phyloP scores from a whole-genome alignment of 176 grass and related monocot species.

The Ampelocalamus luodianensis region DNA sequence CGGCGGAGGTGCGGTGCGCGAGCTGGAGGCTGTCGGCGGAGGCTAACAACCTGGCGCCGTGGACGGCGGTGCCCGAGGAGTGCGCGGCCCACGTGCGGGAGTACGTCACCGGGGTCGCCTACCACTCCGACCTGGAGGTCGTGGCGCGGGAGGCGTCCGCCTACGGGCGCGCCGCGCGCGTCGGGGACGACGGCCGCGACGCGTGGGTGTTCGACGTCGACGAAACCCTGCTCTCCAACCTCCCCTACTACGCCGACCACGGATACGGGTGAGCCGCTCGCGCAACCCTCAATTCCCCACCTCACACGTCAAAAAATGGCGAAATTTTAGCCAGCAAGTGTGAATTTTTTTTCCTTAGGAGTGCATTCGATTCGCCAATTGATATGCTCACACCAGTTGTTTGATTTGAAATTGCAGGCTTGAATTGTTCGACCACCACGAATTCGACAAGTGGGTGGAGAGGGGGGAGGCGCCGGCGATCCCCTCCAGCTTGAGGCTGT shows the following conservation, averaged over 20 bases:
- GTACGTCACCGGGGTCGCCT: conserved; percentile 65
- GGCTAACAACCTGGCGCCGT: conserved; percentile 68
- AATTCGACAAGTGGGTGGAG: conserved; percentile 82
- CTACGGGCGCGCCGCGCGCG: conserved; percentile 41
- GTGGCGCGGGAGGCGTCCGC: conserved; percentile 63
- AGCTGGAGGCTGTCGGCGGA: conserved; percentile 72
- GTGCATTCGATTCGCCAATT: neutral
- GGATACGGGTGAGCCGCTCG: conserved; percentile 52
- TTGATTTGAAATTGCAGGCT: conserved; percentile 41
- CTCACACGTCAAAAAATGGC: neutral
- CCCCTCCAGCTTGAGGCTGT: conserved; percentile 64
- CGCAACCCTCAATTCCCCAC: neutral
- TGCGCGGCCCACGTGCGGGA: conserved; percentile 56
- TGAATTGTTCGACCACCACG: conserved; percentile 56
- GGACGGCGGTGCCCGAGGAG: conserved; percentile 37
- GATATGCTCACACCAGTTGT: neutral
- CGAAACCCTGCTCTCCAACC: conserved; percentile 83
- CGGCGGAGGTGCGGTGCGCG: conserved; percentile 48
- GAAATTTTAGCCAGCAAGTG: neutral
- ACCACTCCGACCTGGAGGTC: conserved; percentile 61
- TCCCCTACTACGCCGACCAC: conserved; percentile 71
- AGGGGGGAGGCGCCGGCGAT: conserved; percentile 66
- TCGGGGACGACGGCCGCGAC: conserved; percentile 36
- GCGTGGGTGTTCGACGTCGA: conserved; percentile 87
- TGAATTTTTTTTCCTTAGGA: neutral